Evolutionary conservation across 1,139 yeast species (phyloP).

Genomic region (Suhomyces maxii): DNA sequence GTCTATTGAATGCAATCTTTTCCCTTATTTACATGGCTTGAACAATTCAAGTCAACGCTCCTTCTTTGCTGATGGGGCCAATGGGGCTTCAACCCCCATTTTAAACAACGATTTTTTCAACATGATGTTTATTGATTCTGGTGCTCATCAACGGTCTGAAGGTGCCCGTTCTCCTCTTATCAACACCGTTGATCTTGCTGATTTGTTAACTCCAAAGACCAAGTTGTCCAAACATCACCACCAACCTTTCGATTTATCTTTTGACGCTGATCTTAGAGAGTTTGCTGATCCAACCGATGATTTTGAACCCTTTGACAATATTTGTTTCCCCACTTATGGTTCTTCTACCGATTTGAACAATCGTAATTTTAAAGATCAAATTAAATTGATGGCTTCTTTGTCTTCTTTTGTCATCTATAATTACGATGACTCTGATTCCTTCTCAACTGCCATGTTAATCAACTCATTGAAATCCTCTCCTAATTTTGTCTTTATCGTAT

Average conservation of each 20-base stretch:
- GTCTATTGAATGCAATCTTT: constrained; percentile 16
- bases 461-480: constrained; percentile 13
- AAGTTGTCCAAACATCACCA: not conserved
- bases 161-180: constrained; percentile 14
- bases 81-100: not conserved
- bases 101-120: constrained; percentile 14
- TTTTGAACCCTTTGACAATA: constrained; percentile 17
- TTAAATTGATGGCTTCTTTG: constrained; percentile 33
- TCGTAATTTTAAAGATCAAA: constrained; percentile 34
- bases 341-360: constrained; percentile 24
- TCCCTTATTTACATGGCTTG: constrained; percentile 43
- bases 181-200: constrained; percentile 25
- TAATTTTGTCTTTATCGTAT: constrained; percentile 12
- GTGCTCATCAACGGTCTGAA: constrained; percentile 5
- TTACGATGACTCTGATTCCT: constrained; percentile 20
- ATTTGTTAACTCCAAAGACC: constrained; percentile 16
- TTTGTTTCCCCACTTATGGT: constrained; percentile 4
- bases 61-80: constrained; percentile 18
- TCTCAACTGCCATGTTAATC: constrained; percentile 13
- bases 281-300: constrained; percentile 8
- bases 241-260: constrained; percentile 4
- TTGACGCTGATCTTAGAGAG: constrained; percentile 2
- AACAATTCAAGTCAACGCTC: constrained; percentile 28
- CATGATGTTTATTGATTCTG: constrained; percentile 20
- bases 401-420: constrained; percentile 38